Conservation (phyloP, 2,329 filamentous ascomycete species). For the Bipolaris zeicola region DNA sequence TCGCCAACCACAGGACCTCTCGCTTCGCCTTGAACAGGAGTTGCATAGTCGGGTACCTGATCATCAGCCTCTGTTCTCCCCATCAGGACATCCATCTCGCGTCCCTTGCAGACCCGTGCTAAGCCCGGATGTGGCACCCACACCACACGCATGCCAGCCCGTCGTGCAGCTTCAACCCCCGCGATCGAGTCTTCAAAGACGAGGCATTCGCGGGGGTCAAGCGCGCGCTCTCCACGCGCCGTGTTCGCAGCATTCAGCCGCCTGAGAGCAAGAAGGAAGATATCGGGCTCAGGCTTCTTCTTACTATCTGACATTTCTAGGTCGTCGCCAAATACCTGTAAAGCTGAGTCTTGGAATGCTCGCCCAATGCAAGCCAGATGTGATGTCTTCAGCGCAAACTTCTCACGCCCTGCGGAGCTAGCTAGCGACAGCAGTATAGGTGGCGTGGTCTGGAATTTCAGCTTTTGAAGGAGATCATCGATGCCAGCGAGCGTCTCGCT, state of each 20-base stretch:
- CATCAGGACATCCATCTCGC: conserved; percentile 12
- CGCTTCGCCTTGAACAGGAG: neutral
- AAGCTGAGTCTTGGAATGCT: conserved; percentile 2
- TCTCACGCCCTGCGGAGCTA: conserved; percentile 5
- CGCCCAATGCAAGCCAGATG: neutral
- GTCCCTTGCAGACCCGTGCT: conserved; percentile 6
- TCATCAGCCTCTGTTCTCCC: conserved; percentile 8
- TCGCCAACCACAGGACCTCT: neutral
- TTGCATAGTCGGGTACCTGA: neutral
- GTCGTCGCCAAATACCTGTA: conserved; percentile 10
- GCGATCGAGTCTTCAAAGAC: conserved; percentile 15
- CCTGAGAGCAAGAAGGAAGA: conserved; percentile 7
- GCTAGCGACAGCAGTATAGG: conserved; percentile 6
- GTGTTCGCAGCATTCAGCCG: neutral
- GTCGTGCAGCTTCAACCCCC: conserved; percentile 5
- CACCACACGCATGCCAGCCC: conserved; percentile 2
- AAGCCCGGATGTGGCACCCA: conserved; percentile 13
- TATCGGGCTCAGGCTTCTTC: conserved; percentile 14
- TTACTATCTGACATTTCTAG: conserved; percentile 10
- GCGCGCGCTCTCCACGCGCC: neutral
- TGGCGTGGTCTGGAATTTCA: conserved; percentile 3
- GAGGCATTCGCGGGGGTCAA: conserved; percentile 4
- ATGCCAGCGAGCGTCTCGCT: conserved; percentile 8
- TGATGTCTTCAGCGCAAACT: conserved; percentile 7
- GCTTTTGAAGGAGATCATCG: neutral